Evolutionary conservation across 306 rosid species (phyloP).

Genomic region (Ceratonia siliqua): DNA sequence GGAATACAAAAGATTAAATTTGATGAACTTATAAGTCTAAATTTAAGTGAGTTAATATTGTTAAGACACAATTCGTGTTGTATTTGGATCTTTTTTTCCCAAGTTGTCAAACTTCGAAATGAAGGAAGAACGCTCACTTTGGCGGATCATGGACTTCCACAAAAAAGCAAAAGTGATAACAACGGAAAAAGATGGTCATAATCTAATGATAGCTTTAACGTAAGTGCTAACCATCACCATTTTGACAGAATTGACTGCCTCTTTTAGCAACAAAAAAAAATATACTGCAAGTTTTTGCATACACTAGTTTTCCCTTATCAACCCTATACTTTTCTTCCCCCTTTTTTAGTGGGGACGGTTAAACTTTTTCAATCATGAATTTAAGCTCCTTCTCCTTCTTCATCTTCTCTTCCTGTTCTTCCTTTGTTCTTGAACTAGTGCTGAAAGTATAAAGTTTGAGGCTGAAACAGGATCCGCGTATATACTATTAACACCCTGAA

Average conservation of each 20-base stretch:
- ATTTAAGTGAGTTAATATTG: not conserved
- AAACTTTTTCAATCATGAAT: not conserved
- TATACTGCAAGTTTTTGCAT: not conserved
- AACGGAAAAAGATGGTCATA: slow-evolving; percentile 17
- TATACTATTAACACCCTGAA: no score
- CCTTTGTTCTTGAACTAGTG: not conserved
- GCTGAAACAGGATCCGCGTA: no score
- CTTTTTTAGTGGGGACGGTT: not conserved
- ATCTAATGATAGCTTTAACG: slow-evolving; percentile 11
- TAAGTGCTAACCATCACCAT: not conserved
- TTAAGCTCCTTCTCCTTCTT: not conserved
- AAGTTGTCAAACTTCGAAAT: not conserved
- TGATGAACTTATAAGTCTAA: not conserved
- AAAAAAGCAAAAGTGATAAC: slow-evolving; percentile 10
- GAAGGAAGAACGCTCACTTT: not conserved
- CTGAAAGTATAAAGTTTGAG: not conserved
- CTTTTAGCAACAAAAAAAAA: not conserved
- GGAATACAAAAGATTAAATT: no score
- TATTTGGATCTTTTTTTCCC: not conserved
- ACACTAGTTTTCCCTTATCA: not conserved
- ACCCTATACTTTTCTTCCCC: no score
- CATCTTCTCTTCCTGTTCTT: not conserved
- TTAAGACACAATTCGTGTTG: not conserved
- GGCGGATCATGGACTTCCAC: slow-evolving; percentile 6
- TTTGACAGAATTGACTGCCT: slow-evolving; percentile 13